A percentile compares a stretch with the other conserved stretches of the same genome.
phyloP scores from a whole-genome alignment of 2,329 filamentous ascomycete genomes.

The Penicillium glabrum region DNA sequence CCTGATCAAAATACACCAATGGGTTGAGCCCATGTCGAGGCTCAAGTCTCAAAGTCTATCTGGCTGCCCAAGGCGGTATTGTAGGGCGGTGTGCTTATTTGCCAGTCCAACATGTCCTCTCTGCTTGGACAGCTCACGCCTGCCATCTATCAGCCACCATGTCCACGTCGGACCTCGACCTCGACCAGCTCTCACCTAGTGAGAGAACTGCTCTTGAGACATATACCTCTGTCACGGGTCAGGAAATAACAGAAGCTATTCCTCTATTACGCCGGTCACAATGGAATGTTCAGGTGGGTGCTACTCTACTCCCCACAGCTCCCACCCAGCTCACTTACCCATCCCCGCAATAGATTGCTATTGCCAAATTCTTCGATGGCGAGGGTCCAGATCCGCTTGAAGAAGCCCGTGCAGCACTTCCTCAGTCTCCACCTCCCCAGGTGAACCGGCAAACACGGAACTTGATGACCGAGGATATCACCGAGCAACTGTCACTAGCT shows the following conservation, averaged over 20 bases:
- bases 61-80: neutral
- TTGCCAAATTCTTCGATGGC: constrained; percentile 96
- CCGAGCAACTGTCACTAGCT: constrained; percentile 31
- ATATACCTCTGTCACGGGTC: constrained; percentile 83
- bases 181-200: constrained; percentile 68
- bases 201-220: constrained; percentile 86
- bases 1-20: neutral
- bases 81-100: constrained; percentile 11
- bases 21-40: no score
- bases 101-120: constrained; percentile 6
- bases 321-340: constrained; percentile 13
- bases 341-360: constrained; percentile 68
- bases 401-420: constrained; percentile 67
- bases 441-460: constrained; percentile 69
- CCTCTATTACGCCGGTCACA: constrained; percentile 79
- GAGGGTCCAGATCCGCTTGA: constrained; percentile 80
- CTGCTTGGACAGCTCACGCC: constrained; percentile 11
- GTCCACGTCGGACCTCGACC: constrained; percentile 51
- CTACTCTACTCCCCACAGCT: neutral
- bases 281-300: constrained; percentile 84
- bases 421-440: constrained; percentile 59
- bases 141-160: constrained; percentile 31
- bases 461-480: constrained; percentile 54
- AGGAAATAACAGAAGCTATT: constrained; percentile 73
- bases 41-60: neutral